Base-by-base conservation (phyloP, 345 rosid species). In the Eucalyptus shirleyi region DNA sequence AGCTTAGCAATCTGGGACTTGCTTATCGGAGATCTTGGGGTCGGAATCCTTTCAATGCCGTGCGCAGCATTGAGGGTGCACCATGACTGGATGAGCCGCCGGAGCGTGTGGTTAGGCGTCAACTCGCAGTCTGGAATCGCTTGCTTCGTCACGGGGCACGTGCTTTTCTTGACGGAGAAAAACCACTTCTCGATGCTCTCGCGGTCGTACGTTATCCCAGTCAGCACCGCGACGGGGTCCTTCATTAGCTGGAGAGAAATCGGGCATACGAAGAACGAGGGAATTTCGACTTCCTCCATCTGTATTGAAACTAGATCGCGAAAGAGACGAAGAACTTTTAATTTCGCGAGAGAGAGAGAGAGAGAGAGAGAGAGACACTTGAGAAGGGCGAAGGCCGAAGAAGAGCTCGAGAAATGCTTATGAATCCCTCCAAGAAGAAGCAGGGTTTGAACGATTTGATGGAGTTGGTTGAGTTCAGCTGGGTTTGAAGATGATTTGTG, bases 1-100 rank as follows among this genome's bases (percentile, higher is more conserved):
- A 97, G 95, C 92, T 95, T 96, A 44, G 91, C 87, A 14, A 96
- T 93, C 88, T 96, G 96, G 6, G 94, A 81, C 92, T 90, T 94
- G 92, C 86, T 93, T 88, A 95, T 89, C 9, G 96, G 95, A 17
- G 95, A 96, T 90, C 95, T 97, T 7, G 99, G 99, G 15, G 99
- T 97, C 1, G 99, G 99, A 88, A 97, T 95, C 87, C 99, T 93
- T 91, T 97, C 97, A 23, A 97, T 87, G 23, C 99, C 99, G 44
- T 93, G 86, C 1, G 96, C 95, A 50, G 98, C 98, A 60, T 97
- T 96, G 67, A 97, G 88, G 15, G 94, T 95, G 89, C 99, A 97
- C 99, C 99, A 97, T 24, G 99, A 95, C 90, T 97, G 99, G 86
- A 97, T 94, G 60, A 97, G 91, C 24, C 99, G 94, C 15, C 98